These are phyloP conservation scores for Mycena indigotica DNA, from an alignment of 768 basidiomycete species.

Conservation along the genomic window DNA sequence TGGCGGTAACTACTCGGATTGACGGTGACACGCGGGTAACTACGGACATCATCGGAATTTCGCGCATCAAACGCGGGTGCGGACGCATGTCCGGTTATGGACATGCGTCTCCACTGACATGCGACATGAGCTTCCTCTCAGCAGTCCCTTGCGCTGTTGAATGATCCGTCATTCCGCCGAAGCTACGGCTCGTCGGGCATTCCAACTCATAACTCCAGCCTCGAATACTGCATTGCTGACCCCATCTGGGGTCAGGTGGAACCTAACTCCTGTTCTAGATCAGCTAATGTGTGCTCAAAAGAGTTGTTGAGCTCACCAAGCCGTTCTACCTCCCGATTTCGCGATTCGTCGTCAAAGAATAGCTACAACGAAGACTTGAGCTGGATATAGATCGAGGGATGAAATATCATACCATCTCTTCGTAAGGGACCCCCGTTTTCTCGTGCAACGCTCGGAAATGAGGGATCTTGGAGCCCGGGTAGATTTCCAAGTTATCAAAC, in stretches of 20 bases:
- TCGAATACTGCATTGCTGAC: constrained; percentile 64
- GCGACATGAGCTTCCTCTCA: no score
- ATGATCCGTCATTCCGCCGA: no score
- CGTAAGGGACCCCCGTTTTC: constrained; percentile 75
- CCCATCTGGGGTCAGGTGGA: constrained; percentile 69
- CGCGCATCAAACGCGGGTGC: neutral
- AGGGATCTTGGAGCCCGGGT: constrained; percentile 77
- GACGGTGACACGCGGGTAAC: neutral
- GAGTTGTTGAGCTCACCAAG: constrained; percentile 39
- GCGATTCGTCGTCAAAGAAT: constrained; percentile 72
- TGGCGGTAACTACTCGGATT: neutral
- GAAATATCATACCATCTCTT: constrained; percentile 64
- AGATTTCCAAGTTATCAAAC: constrained; percentile 76
- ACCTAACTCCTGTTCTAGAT: constrained; percentile 69
- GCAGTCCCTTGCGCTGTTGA: no score
- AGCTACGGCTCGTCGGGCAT: neutral
- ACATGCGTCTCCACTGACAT: no score
- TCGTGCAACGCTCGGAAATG: constrained; percentile 79
- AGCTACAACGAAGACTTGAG: no score
- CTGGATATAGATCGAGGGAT: no score
- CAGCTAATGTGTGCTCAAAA: neutral
- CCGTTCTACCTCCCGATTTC: constrained; percentile 64
- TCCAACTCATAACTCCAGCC: constrained; percentile 73
- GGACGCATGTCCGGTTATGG: neutral
- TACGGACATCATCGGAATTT: neutral